Percentiles rank a stretch among this genome's conserved stretches.
Conservation (phyloP, 805 yeast genomes). For the Candida nemodendra region DNA sequence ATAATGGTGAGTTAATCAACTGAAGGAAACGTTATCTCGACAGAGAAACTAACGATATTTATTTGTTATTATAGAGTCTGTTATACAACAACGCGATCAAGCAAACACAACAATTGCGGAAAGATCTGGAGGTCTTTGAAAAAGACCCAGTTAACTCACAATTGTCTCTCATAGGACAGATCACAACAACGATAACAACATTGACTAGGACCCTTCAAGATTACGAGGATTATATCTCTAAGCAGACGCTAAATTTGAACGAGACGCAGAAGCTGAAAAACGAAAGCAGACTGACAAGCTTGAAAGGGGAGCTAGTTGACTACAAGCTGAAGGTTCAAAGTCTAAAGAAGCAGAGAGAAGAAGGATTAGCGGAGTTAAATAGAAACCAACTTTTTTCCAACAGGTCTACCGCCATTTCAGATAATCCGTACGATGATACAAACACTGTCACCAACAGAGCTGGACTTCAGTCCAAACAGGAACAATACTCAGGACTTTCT, state of each 20-base stretch:
- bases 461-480: slow-evolving; percentile 17
- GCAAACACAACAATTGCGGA: slow-evolving; percentile 70
- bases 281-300: slow-evolving; percentile 57
- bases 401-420: slow-evolving; percentile 32
- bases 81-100: slow-evolving; percentile 86
- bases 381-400: slow-evolving; percentile 50
- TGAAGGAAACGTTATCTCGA: too few species aligned
- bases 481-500: slow-evolving; percentile 29
- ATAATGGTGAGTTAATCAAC: too few species aligned
- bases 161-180: slow-evolving; percentile 57
- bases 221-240: slow-evolving; percentile 40
- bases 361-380: slow-evolving; percentile 42
- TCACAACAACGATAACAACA: slow-evolving; percentile 76
- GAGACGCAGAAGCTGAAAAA: slow-evolving; percentile 56
- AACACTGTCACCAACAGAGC: slow-evolving; percentile 20
- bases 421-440: slow-evolving; percentile 48
- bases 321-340: slow-evolving; percentile 49
- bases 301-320: slow-evolving; percentile 47
- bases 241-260: slow-evolving; percentile 49
- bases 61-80: slow-evolving; percentile 66
- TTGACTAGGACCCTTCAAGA: slow-evolving; percentile 68
- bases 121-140: slow-evolving; percentile 68
- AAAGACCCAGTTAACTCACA: slow-evolving; percentile 67
- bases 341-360: slow-evolving; percentile 58
- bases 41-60: too few species aligned